These are phyloP conservation scores for Talaromyces sp. DNA, from an alignment of 2,329 filamentous ascomycete genomes.

Conservation along the genomic window DNA sequence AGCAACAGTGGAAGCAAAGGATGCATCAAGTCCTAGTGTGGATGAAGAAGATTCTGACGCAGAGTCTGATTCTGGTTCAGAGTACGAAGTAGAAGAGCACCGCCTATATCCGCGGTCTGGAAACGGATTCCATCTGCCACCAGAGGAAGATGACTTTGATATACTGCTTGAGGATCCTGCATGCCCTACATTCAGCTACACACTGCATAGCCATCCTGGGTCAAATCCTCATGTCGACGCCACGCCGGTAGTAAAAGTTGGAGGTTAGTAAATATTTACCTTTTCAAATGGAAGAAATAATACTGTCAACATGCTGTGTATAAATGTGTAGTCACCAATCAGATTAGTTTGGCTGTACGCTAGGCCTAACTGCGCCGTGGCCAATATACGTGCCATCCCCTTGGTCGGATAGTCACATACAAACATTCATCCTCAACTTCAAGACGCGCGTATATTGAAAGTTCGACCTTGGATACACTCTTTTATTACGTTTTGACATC, in stretches of 20 bases:
- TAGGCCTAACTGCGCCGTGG: not conserved
- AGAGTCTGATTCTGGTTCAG: slow-evolving; percentile 38
- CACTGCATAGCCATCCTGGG: slow-evolving; percentile 29
- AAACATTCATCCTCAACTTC: not conserved
- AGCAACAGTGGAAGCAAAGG: not conserved
- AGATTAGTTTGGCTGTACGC: not conserved
- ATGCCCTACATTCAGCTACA: slow-evolving; percentile 56
- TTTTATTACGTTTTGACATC: not conserved
- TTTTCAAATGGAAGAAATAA: not conserved
- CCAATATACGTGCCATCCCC: not conserved
- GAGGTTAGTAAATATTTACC: not conserved
- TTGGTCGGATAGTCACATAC: not conserved
- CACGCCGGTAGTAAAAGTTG: not conserved
- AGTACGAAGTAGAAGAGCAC: slow-evolving; percentile 50
- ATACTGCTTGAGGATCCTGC: slow-evolving; percentile 60
- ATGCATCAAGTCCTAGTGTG: not conserved
- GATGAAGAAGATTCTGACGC: slow-evolving; percentile 19
- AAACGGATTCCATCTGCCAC: slow-evolving; percentile 56
- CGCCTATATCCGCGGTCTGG: slow-evolving; percentile 62
- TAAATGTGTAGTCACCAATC: not conserved
- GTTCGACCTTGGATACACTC: not conserved
- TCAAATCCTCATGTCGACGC: slow-evolving; percentile 3
- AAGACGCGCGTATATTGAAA: not conserved
- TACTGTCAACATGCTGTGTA: not conserved
- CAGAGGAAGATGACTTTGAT: slow-evolving; percentile 57